These are phyloP conservation scores for Gaillardinia entomophila DNA, from an alignment of 805 yeast species.

Conservation along the genomic window DNA sequence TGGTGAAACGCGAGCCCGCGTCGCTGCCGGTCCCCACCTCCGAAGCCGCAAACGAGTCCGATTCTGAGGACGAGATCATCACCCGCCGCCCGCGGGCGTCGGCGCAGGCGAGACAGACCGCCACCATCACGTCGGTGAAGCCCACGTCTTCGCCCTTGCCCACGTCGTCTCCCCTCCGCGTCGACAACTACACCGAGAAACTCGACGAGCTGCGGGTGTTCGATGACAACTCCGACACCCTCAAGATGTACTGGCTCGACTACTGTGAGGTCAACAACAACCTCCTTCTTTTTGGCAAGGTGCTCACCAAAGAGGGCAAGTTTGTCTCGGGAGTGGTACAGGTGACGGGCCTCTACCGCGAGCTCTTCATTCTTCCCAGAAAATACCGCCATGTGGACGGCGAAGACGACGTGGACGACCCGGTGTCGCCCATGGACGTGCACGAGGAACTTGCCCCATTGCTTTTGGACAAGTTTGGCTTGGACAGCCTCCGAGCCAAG, in stretches of 20 bases:
- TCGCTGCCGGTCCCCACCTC: slow-evolving; percentile 2
- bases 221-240: slow-evolving; percentile 26
- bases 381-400: slow-evolving; percentile 37
- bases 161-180: slow-evolving; percentile 10
- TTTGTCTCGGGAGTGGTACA: slow-evolving; percentile 74
- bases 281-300: slow-evolving; percentile 76
- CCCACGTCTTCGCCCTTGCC: slow-evolving; percentile 19
- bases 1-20: slow-evolving; percentile 3
- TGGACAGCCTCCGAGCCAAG: slow-evolving; percentile 60
- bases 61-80: slow-evolving; percentile 55
- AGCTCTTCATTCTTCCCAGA: slow-evolving; percentile 74
- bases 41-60: slow-evolving; percentile 31
- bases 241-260: slow-evolving; percentile 88
- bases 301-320: slow-evolving; percentile 51
- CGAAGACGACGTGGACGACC: slow-evolving; percentile 29
- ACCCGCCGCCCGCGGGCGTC: slow-evolving; percentile 47
- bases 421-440: slow-evolving; percentile 56
- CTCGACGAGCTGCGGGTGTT: slow-evolving; percentile 18
- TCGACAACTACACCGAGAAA: slow-evolving; percentile 27
- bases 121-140: slow-evolving; percentile 36
- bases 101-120: slow-evolving; percentile 33
- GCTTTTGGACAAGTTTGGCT: slow-evolving; percentile 55
- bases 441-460: slow-evolving; percentile 71
- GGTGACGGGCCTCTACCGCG: slow-evolving; percentile 62
- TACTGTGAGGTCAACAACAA: slow-evolving; percentile 70